phyloP scores from a whole-genome alignment of 108 stramenopile species.

The Parietichytrium sp. region DNA sequence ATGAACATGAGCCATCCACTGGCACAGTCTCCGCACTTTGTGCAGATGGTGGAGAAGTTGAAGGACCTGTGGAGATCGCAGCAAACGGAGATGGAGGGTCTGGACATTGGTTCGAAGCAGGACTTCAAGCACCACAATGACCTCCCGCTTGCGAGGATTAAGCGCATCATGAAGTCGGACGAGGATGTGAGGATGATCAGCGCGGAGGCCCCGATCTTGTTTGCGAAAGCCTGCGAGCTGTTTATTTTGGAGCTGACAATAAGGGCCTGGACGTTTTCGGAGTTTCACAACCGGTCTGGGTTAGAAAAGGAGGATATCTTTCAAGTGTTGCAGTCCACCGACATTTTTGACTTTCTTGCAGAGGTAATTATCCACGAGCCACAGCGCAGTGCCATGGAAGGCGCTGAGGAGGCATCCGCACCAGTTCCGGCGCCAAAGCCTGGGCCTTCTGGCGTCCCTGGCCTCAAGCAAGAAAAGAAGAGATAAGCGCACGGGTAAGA shows the following conservation, averaged over 20 bases:
- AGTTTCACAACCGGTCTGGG: slow-evolving; percentile 56
- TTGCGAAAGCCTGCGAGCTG: slow-evolving; percentile 97
- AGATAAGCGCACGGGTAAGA: not conserved
- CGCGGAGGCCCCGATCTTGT: slow-evolving; percentile 94
- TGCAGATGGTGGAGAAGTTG: slow-evolving; percentile 21
- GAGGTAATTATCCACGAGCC: slow-evolving; percentile 47
- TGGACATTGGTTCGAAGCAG: slow-evolving; percentile 1
- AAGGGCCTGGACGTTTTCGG: slow-evolving; percentile 73
- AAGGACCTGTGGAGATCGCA: slow-evolving; percentile 36
- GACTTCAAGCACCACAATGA: slow-evolving; percentile 41
- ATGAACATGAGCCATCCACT: slow-evolving; percentile 34
- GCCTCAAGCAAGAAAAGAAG: not conserved
- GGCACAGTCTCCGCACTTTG: slow-evolving; percentile 26
- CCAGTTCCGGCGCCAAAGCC: not conserved
- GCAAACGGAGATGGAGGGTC: slow-evolving; percentile 22
- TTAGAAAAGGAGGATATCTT: slow-evolving; percentile 64
- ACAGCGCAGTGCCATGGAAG: not conserved
- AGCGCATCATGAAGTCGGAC: slow-evolving; percentile 98
- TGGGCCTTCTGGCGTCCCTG: too few relatives aligned
- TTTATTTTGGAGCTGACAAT: slow-evolving; percentile 95
- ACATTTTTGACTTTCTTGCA: slow-evolving; percentile 63
- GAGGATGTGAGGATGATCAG: slow-evolving; percentile 93
- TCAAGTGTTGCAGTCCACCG: slow-evolving; percentile 57
- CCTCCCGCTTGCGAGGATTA: slow-evolving; percentile 90
- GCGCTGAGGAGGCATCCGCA: not conserved